Percentiles rank a stretch among this genome's conserved stretches.
Evolutionary conservation across 2,329 filamentous ascomycete genomes (phyloP).

Genomic region (Trematosphaeria pertusa): DNA sequence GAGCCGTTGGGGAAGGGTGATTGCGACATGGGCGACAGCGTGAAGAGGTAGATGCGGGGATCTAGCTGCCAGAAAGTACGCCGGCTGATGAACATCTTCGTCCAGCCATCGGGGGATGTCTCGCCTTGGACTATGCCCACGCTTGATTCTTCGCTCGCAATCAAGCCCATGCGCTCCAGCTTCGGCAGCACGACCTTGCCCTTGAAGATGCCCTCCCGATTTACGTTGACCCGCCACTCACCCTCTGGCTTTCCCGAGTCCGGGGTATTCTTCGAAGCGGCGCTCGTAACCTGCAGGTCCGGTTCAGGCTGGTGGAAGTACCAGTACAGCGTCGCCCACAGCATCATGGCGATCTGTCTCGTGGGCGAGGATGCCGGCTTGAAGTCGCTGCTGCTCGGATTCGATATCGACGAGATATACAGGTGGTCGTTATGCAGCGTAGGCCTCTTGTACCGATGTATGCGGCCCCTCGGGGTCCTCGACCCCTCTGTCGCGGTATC

Average conservation of each 20-base stretch:
- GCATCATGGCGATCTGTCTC: conserved; percentile 92
- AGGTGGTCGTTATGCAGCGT: conserved; percentile 81
- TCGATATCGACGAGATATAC: conserved; percentile 91
- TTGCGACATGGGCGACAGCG: conserved; percentile 67
- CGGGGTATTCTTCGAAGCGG: conserved; percentile 69
- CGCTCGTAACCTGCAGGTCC: conserved; percentile 66
- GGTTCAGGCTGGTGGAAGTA: conserved; percentile 92
- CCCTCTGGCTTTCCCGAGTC: conserved; percentile 75
- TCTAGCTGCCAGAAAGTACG: conserved; percentile 93
- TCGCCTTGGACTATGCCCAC: conserved; percentile 72
- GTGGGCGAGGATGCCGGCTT: conserved; percentile 81
- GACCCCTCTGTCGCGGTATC: conserved; percentile 24
- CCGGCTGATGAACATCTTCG: conserved; percentile 80
- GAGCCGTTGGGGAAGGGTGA: conserved; percentile 59
- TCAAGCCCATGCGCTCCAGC: conserved; percentile 90
- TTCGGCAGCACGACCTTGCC: conserved; percentile 85
- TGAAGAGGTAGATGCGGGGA: conserved; percentile 85
- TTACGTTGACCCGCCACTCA: conserved; percentile 87
- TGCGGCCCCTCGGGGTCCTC: conserved; percentile 38
- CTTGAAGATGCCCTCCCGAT: conserved; percentile 85
- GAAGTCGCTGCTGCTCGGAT: conserved; percentile 80
- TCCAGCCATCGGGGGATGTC: conserved; percentile 71
- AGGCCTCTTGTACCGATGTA: conserved; percentile 74
- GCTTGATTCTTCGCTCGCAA: conserved; percentile 76
- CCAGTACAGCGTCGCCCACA: conserved; percentile 95